A percentile compares a stretch with the other conserved stretches of the same genome.
These are phyloP conservation scores for Phytophthora pisi DNA, from an alignment of 352 stramenopile species.

Conservation along the genomic window DNA sequence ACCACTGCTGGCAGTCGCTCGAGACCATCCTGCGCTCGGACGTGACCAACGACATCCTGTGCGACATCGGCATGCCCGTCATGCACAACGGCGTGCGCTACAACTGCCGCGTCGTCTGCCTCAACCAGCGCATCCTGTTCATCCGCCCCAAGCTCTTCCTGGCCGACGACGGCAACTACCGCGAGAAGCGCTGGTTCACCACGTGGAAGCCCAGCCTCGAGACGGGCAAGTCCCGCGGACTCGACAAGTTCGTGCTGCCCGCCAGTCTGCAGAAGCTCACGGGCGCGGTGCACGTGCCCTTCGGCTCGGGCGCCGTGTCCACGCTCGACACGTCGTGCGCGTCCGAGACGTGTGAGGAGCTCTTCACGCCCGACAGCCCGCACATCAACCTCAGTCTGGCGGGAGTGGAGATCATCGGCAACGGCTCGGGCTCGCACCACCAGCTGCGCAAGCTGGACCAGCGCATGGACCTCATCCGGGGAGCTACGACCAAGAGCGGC, in stretches of 20 bases:
- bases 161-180: constrained; percentile 98
- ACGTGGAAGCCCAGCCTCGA: constrained; percentile 69
- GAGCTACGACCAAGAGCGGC: constrained; percentile 94
- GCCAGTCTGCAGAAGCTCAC: constrained; percentile 86
- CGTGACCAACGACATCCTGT: constrained; percentile 94
- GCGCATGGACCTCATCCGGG: constrained; percentile 91
- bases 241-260: constrained; percentile 82
- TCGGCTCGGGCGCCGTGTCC: constrained; percentile 82
- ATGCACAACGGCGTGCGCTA: constrained; percentile 96
- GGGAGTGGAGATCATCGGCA: constrained; percentile 98
- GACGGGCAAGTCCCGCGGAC: constrained; percentile 37
- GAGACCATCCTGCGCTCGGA: constrained; percentile 85
- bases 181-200: constrained; percentile 95
- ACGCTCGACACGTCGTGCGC: constrained; percentile 89
- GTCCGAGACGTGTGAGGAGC: constrained; percentile 98
- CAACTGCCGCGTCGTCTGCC: constrained; percentile 97
- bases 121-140: constrained; percentile 94
- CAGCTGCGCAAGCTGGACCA: constrained; percentile 95
- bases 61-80: constrained; percentile 98
- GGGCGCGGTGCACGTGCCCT: constrained; percentile 76
- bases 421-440: constrained; percentile 97
- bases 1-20: constrained; percentile 97
- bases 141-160: constrained; percentile 95
- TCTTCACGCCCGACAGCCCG: constrained; percentile 96
- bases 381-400: constrained; percentile 95